Percentiles rank a stretch among this genome's conserved stretches.
These are phyloP conservation scores for Trypanosoma grayi DNA, from an alignment of 208 protist species.

Conservation along the genomic window DNA sequence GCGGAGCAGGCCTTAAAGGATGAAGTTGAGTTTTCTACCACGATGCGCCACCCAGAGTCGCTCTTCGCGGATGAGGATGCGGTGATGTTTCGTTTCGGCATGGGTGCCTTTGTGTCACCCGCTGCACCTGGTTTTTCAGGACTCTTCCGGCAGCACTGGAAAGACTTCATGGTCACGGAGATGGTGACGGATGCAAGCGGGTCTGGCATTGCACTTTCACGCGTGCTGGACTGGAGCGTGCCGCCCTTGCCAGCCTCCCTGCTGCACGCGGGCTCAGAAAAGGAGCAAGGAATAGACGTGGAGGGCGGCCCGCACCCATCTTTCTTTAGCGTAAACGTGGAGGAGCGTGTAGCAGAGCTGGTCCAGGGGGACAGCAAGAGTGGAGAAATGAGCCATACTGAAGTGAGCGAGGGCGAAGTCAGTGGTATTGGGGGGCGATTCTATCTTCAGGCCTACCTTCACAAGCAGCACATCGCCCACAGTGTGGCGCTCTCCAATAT, in stretches of 20 bases:
- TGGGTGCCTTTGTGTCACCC: constrained; percentile 54
- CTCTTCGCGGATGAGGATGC: constrained; percentile 53
- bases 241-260: constrained; percentile 41
- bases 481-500: constrained; percentile 58
- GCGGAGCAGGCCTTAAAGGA: constrained; percentile 1
- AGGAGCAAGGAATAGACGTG: not conserved
- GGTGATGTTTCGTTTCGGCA: constrained; percentile 70
- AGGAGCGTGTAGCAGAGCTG: constrained; percentile 10
- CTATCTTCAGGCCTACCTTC: constrained; percentile 72
- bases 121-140: constrained; percentile 43
- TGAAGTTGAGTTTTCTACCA: constrained; percentile 16
- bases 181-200: constrained; percentile 28
- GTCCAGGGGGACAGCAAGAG: constrained; percentile 10
- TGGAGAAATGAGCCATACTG: not conserved
- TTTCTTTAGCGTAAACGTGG: constrained; percentile 69
- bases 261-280: not conserved
- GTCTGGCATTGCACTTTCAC: constrained; percentile 28
- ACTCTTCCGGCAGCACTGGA: constrained; percentile 64
- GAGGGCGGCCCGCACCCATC: constrained; percentile 21
- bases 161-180: constrained; percentile 58
- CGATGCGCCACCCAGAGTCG: constrained; percentile 33
- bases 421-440: constrained; percentile 11
- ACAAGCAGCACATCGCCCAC: constrained; percentile 84
- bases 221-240: constrained; percentile 43
- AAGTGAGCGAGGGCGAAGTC: not conserved